Evolutionary conservation across 1,139 yeast genomes (phyloP), one percentile per base, ranked within the genome.

Genomic region (Debaryomycetaceae sp.): DNA sequence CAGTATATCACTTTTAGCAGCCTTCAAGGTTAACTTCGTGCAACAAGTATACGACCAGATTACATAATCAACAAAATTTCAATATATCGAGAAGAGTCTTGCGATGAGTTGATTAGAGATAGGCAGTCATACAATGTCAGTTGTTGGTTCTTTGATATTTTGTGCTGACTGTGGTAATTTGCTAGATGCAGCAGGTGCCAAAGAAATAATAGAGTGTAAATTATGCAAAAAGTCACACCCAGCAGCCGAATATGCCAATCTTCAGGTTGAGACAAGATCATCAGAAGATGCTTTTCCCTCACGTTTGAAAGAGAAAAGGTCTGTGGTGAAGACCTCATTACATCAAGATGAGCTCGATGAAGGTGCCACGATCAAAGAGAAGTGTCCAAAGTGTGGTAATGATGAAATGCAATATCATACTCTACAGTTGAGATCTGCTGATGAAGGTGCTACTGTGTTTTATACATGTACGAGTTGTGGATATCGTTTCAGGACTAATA

Each of bases 331-430:
- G 68, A 89, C 98, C 0, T 65, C 83, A 1, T 73, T 91, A 55
- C 81, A 80, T 55, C 79, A 78, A 33, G 82, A 81, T 51, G 98
- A 91, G 52, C 66, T 87, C 38, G 95, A 85, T 44, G 97, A 88
- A 46, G 98, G 97, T 49, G 98, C 98, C 31, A 85, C 94, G 17
- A 92, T 92, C 61, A 86, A 89, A 63, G 99, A 92, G 63, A 89
- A 86, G 59, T 92, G 99, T 73, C 98, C 98, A 17, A 83, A 89
- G 65, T 92, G 98, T 79, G 97, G 96, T 38, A 79, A 91, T 63
- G 97, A 92, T 56, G 97, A 92, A 65, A 94, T 94, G 98, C 92
- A 84, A 60, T 92, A 92, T 63, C 97, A 92, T 59, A 92, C 98
- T 7, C 73, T 92, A 54, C 99, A 92, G 66, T 77, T 92, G 53